A percentile compares a stretch with the other conserved stretches of the same genome.
Conservation (phyloP, 345 rosid genomes). For the Tarenaya hassleriana region DNA sequence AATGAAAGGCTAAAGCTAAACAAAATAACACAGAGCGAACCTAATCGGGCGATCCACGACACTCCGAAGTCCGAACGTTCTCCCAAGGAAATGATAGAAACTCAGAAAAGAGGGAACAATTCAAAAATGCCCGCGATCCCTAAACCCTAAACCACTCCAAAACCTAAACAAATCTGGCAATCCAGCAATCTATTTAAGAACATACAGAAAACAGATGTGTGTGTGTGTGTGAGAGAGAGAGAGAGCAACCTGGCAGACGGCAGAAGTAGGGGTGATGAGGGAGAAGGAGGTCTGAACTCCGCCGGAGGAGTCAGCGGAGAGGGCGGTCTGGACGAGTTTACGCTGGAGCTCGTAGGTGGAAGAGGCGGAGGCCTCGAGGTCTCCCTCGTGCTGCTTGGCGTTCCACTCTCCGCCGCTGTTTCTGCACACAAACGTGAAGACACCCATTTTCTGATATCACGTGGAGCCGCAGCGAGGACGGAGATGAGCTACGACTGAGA, state of each 20-base stretch:
- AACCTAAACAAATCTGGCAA: too few relatives aligned
- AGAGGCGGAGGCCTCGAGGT: constrained; percentile 61
- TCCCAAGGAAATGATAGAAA: too few relatives aligned
- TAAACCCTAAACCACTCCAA: too few relatives aligned
- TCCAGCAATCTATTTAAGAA: neutral
- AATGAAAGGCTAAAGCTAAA: too few relatives aligned
- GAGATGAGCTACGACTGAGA: neutral
- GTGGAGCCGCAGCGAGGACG: constrained; percentile 17
- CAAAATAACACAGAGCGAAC: too few relatives aligned
- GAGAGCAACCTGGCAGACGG: constrained; percentile 58
- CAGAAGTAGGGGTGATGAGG: constrained; percentile 59
- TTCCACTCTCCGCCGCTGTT: constrained; percentile 55
- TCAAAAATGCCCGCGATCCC: too few relatives aligned
- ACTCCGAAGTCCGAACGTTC: too few relatives aligned
- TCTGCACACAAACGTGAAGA: constrained; percentile 64
- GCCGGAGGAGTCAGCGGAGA: constrained; percentile 55
- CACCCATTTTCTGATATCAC: constrained; percentile 40
- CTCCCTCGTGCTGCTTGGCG: constrained; percentile 71
- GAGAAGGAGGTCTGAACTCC: constrained; percentile 85
- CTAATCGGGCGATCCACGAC: too few relatives aligned
- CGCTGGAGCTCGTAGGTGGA: constrained; percentile 62
- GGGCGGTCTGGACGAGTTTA: constrained; percentile 67
- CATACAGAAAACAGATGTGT: neutral
- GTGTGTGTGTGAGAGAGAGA: neutral
- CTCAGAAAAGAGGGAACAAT: too few relatives aligned